Percentiles rank a stretch among this genome's conserved stretches.
Conservation (phyloP, 2,329 filamentous ascomycete species). For the Penicillium frequentans region DNA sequence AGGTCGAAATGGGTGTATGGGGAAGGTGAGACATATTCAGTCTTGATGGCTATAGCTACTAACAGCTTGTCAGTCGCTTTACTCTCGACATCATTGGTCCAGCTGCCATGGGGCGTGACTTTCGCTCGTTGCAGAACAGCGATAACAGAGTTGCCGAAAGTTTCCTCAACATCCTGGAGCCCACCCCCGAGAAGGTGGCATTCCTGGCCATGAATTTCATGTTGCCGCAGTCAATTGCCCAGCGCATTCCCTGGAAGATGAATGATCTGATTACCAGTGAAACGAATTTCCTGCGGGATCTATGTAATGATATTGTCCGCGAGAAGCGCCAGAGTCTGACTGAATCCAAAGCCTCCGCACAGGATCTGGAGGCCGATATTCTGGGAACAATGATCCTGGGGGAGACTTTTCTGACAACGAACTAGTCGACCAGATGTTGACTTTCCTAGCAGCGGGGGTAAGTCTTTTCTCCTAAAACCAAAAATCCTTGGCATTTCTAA, state of each 20-base stretch:
- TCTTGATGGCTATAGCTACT: not conserved
- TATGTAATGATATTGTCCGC: constrained; percentile 36
- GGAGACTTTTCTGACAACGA: constrained; percentile 41
- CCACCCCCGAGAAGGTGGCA: constrained; percentile 43
- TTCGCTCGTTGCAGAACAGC: constrained; percentile 52
- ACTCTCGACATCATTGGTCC: constrained; percentile 61
- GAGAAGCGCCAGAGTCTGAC: constrained; percentile 33
- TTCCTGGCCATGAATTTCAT: constrained; percentile 47
- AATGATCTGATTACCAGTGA: constrained; percentile 33
- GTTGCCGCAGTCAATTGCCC: constrained; percentile 53
- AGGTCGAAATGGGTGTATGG: constrained; percentile 38
- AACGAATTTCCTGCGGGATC: constrained; percentile 30
- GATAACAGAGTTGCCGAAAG: constrained; percentile 54
- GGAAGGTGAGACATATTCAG: constrained; percentile 26
- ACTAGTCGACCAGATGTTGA: constrained; percentile 45
- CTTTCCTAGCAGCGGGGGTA: constrained; percentile 43
- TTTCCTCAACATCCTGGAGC: constrained; percentile 53
- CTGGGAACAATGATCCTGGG: constrained; percentile 40
- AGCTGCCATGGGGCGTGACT: constrained; percentile 58
- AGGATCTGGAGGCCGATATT: constrained; percentile 39
- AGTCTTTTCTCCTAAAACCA: not conserved
- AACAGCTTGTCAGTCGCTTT: constrained; percentile 38
- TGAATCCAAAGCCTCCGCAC: constrained; percentile 37
- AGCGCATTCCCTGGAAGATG: constrained; percentile 43
- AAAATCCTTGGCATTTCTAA: not conserved